Percentiles rank a stretch among this genome's conserved stretches.
Conservation (phyloP, 73 alveolate species). For the Paramecium primaurelia region DNA sequence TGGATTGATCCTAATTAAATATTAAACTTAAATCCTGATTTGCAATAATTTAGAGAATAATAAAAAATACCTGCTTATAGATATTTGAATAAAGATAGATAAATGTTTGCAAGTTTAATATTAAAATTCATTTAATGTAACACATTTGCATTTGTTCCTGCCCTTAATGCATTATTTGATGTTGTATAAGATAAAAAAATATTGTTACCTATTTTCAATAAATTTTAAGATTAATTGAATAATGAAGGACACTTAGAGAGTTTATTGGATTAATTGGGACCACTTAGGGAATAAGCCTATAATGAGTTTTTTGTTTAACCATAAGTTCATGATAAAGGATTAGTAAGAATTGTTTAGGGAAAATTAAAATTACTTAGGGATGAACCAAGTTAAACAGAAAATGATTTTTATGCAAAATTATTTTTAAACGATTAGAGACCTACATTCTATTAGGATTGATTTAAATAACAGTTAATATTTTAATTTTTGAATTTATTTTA, state of each 20-base stretch:
- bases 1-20: slow-evolving; percentile 36
- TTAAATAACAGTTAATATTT: slow-evolving; percentile 12
- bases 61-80: background rate
- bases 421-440: background rate
- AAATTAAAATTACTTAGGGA: background rate
- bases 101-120: background rate
- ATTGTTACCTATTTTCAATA: background rate
- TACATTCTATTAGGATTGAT: slow-evolving; percentile 5
- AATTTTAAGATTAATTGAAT: background rate
- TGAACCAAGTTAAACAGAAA: background rate
- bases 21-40: background rate
- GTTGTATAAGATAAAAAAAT: background rate
- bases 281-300: background rate
- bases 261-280: background rate
- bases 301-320: background rate
- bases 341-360: background rate
- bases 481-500: background rate
- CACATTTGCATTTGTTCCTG: background rate
- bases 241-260: background rate
- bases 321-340: background rate
- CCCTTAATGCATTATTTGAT: background rate
- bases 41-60: background rate
- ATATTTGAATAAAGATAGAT: background rate
- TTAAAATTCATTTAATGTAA: background rate
- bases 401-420: slow-evolving; percentile 18